Base-by-base conservation (phyloP, 768 basidiomycete genomes). In the Hygrophorus pudorinus region DNA sequence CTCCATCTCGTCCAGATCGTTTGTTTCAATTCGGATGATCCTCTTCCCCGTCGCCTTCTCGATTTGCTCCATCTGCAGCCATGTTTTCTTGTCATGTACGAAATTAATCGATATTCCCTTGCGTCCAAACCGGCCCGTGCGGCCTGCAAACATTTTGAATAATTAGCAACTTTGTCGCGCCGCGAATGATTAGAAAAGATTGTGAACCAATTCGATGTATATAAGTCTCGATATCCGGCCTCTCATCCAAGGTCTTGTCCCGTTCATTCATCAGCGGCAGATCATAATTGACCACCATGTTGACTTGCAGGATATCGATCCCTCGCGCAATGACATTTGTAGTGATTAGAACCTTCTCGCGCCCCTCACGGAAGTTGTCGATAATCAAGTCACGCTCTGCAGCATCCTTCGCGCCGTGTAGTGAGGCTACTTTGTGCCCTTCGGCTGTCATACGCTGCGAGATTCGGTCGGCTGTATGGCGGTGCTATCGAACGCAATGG, bases 241-340 rank as follows among this genome's bases (percentile, higher is more conserved):
- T 69, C 52, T 61, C 72, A 49, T 85, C 82, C 17, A 59, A 62
- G 5, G 59, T 53, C 51, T 66, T 62, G 43, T 69, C 65, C 11
- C 84, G 79, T 55, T 87, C 85, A 52, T 78, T 82, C 75, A 87
- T 78, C 37, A 91, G 66, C 0, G 93, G 92, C 20, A 96, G 74
- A 58, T 97, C 93, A 58, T 98, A 99, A 66, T 98, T 98, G 62
- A 99, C 91, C n/a, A 98, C 94, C 92, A 99, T 92, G 71, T 97
- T 99, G 55, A 99, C 96, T 68, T 97, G 94, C 44, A 91, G 72
- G 56, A 99, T 96, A 56, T 99, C 96, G 66, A 99, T 98, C 34
- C 96, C 96, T 13, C 96, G 81, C 1, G 96, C 93, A 51, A 98
- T 86, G 57, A 99, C 96, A 63, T 99, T 99, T 31, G 96, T 99